Evolutionary conservation across 345 rosid species (phyloP).

Genomic region (Citrus medica): DNA sequence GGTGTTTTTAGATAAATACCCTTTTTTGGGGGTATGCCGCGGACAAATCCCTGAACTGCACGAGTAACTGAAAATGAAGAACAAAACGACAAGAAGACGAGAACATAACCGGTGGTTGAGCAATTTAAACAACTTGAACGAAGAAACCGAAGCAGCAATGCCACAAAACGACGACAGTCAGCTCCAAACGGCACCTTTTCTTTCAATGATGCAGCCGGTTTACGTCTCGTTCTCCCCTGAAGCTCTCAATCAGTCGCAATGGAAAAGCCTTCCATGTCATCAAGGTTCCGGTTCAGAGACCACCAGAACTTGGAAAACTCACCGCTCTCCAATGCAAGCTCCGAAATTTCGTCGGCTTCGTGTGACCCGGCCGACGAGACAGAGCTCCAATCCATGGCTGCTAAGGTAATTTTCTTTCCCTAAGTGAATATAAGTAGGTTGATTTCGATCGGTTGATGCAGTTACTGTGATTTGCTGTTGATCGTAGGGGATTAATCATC

Average conservation of each 20-base stretch:
- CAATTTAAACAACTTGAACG: not conserved
- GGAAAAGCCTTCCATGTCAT: constrained; percentile 33
- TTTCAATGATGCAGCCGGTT: not conserved
- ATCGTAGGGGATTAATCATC: constrained; percentile 50
- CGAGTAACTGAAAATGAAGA: not conserved
- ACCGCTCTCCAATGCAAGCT: constrained; percentile 27
- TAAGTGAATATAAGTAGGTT: not conserved
- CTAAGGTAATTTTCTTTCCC: constrained; percentile 29
- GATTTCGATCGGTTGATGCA: not conserved
- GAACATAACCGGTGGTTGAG: not conserved
- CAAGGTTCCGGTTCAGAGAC: constrained; percentile 52
- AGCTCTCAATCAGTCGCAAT: constrained; percentile 16
- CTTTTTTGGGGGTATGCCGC: too few relatives aligned
- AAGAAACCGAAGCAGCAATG: constrained; percentile 18
- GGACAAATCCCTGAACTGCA: too few relatives aligned
- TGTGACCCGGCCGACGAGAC: constrained; percentile 26
- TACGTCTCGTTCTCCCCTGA: not conserved
- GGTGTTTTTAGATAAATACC: too few relatives aligned
- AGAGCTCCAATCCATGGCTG: constrained; percentile 54
- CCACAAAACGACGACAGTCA: constrained; percentile 23
- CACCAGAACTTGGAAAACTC: constrained; percentile 31
- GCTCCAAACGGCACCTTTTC: constrained; percentile 11
- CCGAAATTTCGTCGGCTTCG: constrained; percentile 32
- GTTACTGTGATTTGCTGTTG: not conserved
- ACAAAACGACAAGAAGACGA: not conserved